phyloP scores from a whole-genome alignment of 805 yeast genomes.

The Cyberlindnera bimundalis region DNA sequence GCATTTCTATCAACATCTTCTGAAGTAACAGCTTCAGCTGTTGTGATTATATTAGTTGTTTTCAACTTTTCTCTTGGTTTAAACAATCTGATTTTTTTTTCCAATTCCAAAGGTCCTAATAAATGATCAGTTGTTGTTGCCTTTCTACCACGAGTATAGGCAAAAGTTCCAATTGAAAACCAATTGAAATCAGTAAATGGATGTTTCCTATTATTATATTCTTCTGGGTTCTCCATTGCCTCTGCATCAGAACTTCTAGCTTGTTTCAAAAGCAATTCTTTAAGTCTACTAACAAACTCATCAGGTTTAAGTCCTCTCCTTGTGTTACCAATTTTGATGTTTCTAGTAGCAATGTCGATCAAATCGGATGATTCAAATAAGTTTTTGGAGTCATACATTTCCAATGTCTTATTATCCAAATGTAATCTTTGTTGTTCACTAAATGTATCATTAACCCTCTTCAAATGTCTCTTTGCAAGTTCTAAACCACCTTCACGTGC shows the following conservation, averaged over 20 bases:
- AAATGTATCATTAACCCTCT: constrained; percentile 45
- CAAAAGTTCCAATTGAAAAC: constrained; percentile 54
- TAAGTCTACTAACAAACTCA: constrained; percentile 41
- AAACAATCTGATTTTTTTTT: constrained; percentile 40
- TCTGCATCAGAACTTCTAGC: constrained; percentile 25
- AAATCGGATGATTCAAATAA: constrained; percentile 56
- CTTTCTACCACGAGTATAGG: constrained; percentile 41
- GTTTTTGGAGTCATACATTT: constrained; percentile 65
- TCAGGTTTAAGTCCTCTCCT: constrained; percentile 47
- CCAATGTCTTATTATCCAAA: constrained; percentile 35
- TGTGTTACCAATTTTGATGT: constrained; percentile 54
- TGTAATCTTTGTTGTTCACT: constrained; percentile 36
- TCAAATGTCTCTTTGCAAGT: constrained; percentile 42
- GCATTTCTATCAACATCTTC: constrained; percentile 47
- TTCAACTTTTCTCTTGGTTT: constrained; percentile 43
- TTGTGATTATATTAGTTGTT: constrained; percentile 36
- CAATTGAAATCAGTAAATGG: constrained; percentile 52
- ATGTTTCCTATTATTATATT: constrained; percentile 26
- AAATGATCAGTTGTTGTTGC: constrained; percentile 57
- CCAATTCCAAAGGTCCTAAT: constrained; percentile 67
- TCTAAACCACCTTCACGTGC: constrained; percentile 56
- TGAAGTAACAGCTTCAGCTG: constrained; percentile 54
- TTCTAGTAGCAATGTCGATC: constrained; percentile 61
- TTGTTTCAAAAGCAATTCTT: constrained; percentile 35
- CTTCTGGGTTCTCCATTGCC: constrained; percentile 24